These are phyloP conservation scores for Candida arabinofermentans DNA, from an alignment of 805 yeast species.

Conservation along the genomic window DNA sequence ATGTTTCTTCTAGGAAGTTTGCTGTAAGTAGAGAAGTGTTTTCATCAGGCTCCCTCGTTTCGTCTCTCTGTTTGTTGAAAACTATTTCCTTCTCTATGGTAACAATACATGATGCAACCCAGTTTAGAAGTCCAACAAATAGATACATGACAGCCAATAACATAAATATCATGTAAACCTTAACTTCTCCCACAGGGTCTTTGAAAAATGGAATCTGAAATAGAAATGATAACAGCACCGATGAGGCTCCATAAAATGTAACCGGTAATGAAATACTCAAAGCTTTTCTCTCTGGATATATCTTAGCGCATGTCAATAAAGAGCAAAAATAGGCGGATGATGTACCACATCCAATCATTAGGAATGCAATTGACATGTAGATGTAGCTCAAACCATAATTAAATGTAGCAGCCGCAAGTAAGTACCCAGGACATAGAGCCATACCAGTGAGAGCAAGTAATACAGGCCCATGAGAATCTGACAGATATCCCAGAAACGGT, in stretches of 20 bases:
- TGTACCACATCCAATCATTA: slow-evolving; percentile 65
- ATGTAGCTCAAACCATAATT: slow-evolving; percentile 27
- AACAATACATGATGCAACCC: slow-evolving; percentile 62
- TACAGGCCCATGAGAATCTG: slow-evolving; percentile 84
- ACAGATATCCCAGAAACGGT: slow-evolving; percentile 76
- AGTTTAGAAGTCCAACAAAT: slow-evolving; percentile 53
- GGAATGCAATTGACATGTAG: slow-evolving; percentile 46
- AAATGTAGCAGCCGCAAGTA: slow-evolving; percentile 40
- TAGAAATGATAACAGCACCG: slow-evolving; percentile 68
- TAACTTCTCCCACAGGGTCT: slow-evolving; percentile 29
- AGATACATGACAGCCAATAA: slow-evolving; percentile 52
- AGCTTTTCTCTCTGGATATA: slow-evolving; percentile 74
- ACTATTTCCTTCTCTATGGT: slow-evolving; percentile 50
- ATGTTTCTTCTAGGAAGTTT: slow-evolving; percentile 24
- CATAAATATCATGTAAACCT: slow-evolving; percentile 49
- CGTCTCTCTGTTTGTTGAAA: slow-evolving; percentile 27
- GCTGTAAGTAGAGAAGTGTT: slow-evolving; percentile 31
- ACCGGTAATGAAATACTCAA: slow-evolving; percentile 87
- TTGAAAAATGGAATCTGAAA: slow-evolving; percentile 40
- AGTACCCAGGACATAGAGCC: slow-evolving; percentile 66
- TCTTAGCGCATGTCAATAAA: slow-evolving; percentile 75
- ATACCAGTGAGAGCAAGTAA: slow-evolving; percentile 59
- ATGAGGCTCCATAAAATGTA: slow-evolving; percentile 79
- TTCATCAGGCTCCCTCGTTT: slow-evolving; percentile 19
- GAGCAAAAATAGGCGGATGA: slow-evolving; percentile 69